Conservation (phyloP, 305 asterid genomes). For the Nicotiana rustica region DNA sequence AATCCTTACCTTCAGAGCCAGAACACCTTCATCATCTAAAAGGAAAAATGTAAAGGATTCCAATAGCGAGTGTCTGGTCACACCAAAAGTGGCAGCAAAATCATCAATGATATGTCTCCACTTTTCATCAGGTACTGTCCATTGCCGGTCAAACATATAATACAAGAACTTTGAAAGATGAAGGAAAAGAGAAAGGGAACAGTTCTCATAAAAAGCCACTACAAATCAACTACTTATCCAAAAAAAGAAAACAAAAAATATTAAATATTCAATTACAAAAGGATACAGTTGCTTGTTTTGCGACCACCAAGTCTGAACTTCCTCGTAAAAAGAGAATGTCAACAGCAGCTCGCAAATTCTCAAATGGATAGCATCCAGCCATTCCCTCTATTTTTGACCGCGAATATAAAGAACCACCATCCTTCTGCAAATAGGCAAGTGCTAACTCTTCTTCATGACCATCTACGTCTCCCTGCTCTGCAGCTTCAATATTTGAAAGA, state of each 20-base stretch:
- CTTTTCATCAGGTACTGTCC: conserved; percentile 71
- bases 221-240: not conserved
- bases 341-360: conserved; percentile 75
- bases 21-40: conserved; percentile 87
- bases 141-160: conserved; percentile 89
- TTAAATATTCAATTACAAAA: conserved; percentile 28
- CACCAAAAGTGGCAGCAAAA: conserved; percentile 83
- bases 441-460: conserved; percentile 58
- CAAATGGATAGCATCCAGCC: conserved; percentile 87
- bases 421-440: conserved; percentile 56
- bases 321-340: conserved; percentile 92
- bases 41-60: conserved; percentile 90
- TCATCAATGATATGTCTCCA: conserved; percentile 86
- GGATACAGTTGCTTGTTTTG: conserved; percentile 99
- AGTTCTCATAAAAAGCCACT: conserved; percentile 1
- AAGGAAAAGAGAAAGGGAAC: conserved; percentile 38
- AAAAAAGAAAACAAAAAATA: not conserved
- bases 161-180: conserved; percentile 79
- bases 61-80: conserved; percentile 81
- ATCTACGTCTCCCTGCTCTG: conserved; percentile 57
- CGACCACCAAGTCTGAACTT: conserved; percentile 82
- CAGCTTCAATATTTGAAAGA: conserved; percentile 72
- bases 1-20: conserved; percentile 74
- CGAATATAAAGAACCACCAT: conserved; percentile 52
- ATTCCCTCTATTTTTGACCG: conserved; percentile 71